A percentile compares a stretch with the other conserved stretches of the same genome.
Evolutionary conservation across 176 grass and related monocot genomes (phyloP).

Genomic region (Pontederia paniculata): DNA sequence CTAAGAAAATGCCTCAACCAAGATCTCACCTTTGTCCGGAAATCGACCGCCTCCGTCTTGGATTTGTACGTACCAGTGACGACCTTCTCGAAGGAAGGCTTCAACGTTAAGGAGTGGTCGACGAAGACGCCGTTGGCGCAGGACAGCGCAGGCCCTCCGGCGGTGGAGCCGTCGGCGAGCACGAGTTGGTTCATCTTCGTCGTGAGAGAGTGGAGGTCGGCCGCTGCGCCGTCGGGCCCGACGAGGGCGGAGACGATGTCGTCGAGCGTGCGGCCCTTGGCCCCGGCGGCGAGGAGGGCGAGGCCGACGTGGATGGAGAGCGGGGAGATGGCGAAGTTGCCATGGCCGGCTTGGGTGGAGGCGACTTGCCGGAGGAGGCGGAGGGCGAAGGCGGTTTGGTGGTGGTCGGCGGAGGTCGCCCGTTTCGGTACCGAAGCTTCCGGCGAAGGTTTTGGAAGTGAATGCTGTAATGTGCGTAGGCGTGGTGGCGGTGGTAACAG

Average conservation of each 20-base stretch:
- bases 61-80: slow-evolving; percentile 27
- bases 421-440: too few relatives aligned
- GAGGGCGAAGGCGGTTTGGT: not conserved
- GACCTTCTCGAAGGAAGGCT: slow-evolving; percentile 28
- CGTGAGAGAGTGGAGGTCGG: slow-evolving; percentile 11
- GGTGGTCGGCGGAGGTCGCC: not conserved
- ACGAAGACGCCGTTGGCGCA: slow-evolving; percentile 63
- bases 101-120: slow-evolving; percentile 27
- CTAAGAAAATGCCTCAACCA: too few relatives aligned
- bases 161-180: slow-evolving; percentile 1
- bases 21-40: slow-evolving; percentile 16
- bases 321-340: not conserved
- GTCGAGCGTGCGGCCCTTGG: not conserved
- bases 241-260: slow-evolving; percentile 27
- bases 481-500: too few relatives aligned
- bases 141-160: slow-evolving; percentile 30
- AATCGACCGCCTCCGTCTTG: slow-evolving; percentile 27
- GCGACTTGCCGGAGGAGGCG: not conserved
- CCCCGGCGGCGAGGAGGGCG: not conserved
- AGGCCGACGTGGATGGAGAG: not conserved
- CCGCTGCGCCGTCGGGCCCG: slow-evolving; percentile 12
- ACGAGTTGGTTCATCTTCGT: not conserved
- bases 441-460: too few relatives aligned
- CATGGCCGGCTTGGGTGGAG: too few relatives aligned
- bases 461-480: too few relatives aligned